Base-by-base conservation (phyloP, 805 yeast genomes). In the Brettanomyces bruxellensis region DNA sequence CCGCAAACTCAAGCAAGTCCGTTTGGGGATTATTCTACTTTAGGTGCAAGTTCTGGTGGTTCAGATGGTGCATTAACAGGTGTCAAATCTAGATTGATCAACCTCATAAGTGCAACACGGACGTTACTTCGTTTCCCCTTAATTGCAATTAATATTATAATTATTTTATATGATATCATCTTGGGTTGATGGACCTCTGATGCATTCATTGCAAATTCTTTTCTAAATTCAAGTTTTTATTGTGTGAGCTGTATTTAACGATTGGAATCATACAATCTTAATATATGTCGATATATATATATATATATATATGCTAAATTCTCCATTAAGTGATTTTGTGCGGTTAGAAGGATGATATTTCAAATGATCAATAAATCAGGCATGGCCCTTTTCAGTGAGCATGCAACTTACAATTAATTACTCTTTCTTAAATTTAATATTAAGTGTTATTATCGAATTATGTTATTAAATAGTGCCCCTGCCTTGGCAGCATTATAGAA, bases 51-150 rank as follows among this genome's bases (percentile, higher is more conserved):
- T 11, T 52, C 43, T 25, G 43, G 36, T 25, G 46, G 35, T 32
- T 40, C 40, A 25, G 36, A 23, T 43, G 38, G 42, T n/a, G 56
- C 61, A 36, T 64, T 34, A 7, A 36, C 40, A 9, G 51, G 48
- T 13, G 49, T 78, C n/a, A 78, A 78, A 53, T 55, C 67, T 3
- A 68, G 79, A 52, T 47, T 77, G 45, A 67, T 78, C 46, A 77
- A 74, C 51, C 67, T 78, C 45, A 78, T 78, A 4, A 66, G 75
- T 38, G 83, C 83, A n/a, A 73, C 76, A 3, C 63, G 84, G 53
- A 78, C 83, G 4, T 65, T 78, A 44, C 62, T 78, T 57, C 62
- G 83, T 45, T 67, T 79, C 39, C 84, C 84, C 1, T 68, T 78
- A 55, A 78, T 78, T 34, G 64, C 69, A 23, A 62, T 76, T 23